A percentile compares a stretch with the other conserved stretches of the same genome.
phyloP scores from a whole-genome alignment of 1,139 yeast genomes.

The Yamadazyma diddensiae region DNA sequence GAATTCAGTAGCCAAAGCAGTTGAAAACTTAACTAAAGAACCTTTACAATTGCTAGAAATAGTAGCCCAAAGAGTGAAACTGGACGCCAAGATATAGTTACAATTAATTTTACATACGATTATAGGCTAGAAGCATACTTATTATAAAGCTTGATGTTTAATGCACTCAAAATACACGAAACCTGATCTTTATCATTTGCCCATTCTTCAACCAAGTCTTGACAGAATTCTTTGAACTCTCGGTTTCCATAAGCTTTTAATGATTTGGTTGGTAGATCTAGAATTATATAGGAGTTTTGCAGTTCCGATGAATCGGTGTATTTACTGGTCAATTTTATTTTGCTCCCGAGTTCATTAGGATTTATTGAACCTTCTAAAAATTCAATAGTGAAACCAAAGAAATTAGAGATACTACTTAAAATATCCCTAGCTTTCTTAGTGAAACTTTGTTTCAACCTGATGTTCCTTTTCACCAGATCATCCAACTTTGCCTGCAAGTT shows the following conservation, averaged over 20 bases:
- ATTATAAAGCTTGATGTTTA: slow-evolving; percentile 65
- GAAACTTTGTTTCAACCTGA: slow-evolving; percentile 61
- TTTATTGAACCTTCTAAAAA: slow-evolving; percentile 63
- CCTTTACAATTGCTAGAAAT: slow-evolving; percentile 34
- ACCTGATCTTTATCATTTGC: slow-evolving; percentile 66
- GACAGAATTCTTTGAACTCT: slow-evolving; percentile 50
- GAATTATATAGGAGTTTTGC: slow-evolving; percentile 31
- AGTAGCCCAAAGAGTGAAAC: slow-evolving; percentile 16
- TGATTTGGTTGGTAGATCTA: slow-evolving; percentile 35
- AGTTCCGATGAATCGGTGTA: slow-evolving; percentile 27
- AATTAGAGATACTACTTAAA: slow-evolving; percentile 62
- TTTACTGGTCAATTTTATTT: slow-evolving; percentile 63
- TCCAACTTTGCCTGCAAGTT: slow-evolving; percentile 48
- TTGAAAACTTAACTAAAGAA: slow-evolving; percentile 36
- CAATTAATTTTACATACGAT: background rate
- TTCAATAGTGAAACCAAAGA: slow-evolving; percentile 75
- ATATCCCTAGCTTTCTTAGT: slow-evolving; percentile 73
- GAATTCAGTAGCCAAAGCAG: slow-evolving; percentile 45
- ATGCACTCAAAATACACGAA: slow-evolving; percentile 77
- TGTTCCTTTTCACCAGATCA: slow-evolving; percentile 54
- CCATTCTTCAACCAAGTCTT: slow-evolving; percentile 63
- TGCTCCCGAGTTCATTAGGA: slow-evolving; percentile 41
- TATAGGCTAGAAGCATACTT: slow-evolving; percentile 12
- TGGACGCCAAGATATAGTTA: slow-evolving; percentile 1
- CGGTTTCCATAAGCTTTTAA: slow-evolving; percentile 42